These are phyloP conservation scores for Malania oleifera DNA, from an alignment of 164 flowering plant species.

Conservation along the genomic window DNA sequence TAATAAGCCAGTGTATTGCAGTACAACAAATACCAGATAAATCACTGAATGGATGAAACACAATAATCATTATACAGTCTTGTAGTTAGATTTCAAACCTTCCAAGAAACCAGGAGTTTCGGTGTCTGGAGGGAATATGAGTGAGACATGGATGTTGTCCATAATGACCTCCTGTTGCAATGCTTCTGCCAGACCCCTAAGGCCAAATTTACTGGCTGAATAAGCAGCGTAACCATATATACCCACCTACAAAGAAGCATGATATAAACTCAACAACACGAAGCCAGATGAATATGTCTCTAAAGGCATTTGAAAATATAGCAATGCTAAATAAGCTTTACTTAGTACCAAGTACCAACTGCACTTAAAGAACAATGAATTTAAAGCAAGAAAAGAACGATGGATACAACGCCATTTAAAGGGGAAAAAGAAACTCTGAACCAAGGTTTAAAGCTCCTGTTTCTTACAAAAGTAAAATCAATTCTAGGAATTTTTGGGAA, in stretches of 20 bases:
- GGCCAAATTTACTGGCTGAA: slow-evolving; percentile 86
- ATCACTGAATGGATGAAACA: not conserved
- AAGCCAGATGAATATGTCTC: not conserved
- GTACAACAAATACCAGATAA: too few relatives aligned
- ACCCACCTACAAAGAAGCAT: slow-evolving; percentile 26
- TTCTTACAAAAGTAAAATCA: too few relatives aligned
- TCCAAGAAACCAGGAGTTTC: slow-evolving; percentile 80
- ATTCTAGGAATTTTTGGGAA: too few relatives aligned
- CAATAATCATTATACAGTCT: not conserved
- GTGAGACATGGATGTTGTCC: slow-evolving; percentile 70
- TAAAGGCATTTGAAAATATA: too few relatives aligned
- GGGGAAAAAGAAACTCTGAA: too few relatives aligned
- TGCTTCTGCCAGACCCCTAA: slow-evolving; percentile 82
- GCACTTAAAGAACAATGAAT: too few relatives aligned
- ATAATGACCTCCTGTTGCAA: slow-evolving; percentile 75
- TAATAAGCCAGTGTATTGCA: not conserved
- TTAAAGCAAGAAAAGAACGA: too few relatives aligned
- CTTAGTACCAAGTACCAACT: too few relatives aligned
- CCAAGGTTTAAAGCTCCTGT: too few relatives aligned
- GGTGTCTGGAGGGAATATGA: slow-evolving; percentile 90
- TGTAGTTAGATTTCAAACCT: slow-evolving; percentile 37
- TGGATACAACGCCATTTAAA: too few relatives aligned
- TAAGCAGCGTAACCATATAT: slow-evolving; percentile 88
- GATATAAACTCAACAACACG: not conserved
- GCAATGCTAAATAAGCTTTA: too few relatives aligned